phyloP scores from a whole-genome alignment of 2,329 filamentous ascomycete genomes.

The Orbilia quercus region DNA sequence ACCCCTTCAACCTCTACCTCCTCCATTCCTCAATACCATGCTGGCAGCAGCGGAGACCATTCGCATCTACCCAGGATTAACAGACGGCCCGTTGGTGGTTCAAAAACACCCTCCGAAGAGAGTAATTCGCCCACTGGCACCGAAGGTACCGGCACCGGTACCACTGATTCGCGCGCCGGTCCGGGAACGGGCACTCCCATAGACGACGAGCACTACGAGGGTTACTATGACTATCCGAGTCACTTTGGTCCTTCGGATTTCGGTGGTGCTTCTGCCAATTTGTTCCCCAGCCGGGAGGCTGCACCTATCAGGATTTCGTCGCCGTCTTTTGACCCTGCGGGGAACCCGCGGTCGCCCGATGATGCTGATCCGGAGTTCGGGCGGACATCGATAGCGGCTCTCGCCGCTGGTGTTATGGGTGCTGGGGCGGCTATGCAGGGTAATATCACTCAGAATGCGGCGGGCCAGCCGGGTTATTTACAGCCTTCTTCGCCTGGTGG shows the following conservation, averaged over 20 bases:
- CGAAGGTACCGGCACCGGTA: conserved; percentile 48
- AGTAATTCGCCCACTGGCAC: conserved; percentile 53
- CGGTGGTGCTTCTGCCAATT: conserved; percentile 16
- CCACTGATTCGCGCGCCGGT: conserved; percentile 40
- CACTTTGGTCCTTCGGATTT: conserved; percentile 44
- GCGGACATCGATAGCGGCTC: conserved; percentile 44
- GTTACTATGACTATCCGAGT: conserved; percentile 49
- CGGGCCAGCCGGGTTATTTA: conserved; percentile 19
- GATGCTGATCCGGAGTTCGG: conserved; percentile 41
- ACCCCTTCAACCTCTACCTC: conserved; percentile 54
- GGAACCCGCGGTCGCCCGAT: conserved; percentile 36
- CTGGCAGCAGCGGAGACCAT: conserved; percentile 46
- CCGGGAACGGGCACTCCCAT: conserved; percentile 37
- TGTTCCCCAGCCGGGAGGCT: conserved; percentile 46
- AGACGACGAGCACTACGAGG: conserved; percentile 52
- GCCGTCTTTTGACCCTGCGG: conserved; percentile 42
- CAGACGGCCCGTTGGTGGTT: conserved; percentile 34
- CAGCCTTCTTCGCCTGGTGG: conserved; percentile 14
- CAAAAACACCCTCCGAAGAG: conserved; percentile 52
- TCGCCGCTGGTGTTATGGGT: conserved; percentile 47
- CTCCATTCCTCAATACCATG: conserved; percentile 50
- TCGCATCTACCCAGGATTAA: conserved; percentile 52
- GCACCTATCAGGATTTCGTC: conserved; percentile 52
- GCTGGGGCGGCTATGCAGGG: conserved; percentile 43
- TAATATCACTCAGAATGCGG: conserved; percentile 34